Conservation (phyloP, 495 filamentous ascomycete genomes). For the Aspergillus steynii region DNA sequence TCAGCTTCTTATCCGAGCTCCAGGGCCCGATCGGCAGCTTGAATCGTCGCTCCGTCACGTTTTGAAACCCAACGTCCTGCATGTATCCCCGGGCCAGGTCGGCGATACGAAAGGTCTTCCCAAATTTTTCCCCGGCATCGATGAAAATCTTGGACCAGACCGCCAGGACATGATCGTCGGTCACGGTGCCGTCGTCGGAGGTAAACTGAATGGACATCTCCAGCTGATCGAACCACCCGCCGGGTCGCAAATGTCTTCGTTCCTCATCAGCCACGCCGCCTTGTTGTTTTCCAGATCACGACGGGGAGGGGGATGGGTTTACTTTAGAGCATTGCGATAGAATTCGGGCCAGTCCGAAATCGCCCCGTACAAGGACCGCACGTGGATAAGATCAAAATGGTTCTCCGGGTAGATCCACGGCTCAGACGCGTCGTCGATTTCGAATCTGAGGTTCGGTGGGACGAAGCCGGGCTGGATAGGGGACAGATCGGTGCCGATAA, state of each 20-base stretch:
- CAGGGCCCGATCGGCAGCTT: constrained; percentile 67
- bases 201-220: constrained; percentile 51
- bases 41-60: constrained; percentile 57
- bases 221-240: constrained; percentile 65
- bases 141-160: constrained; percentile 52
- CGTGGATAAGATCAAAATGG: constrained; percentile 65
- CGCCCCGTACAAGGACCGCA: constrained; percentile 55
- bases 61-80: constrained; percentile 55
- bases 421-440: constrained; percentile 54
- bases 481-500: constrained; percentile 47
- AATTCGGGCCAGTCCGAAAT: constrained; percentile 60
- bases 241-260: constrained; percentile 53
- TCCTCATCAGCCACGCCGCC: neutral
- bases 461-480: constrained; percentile 42
- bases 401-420: constrained; percentile 53
- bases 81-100: constrained; percentile 38
- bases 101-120: constrained; percentile 48
- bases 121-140: constrained; percentile 50
- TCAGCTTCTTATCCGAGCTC: constrained; percentile 62
- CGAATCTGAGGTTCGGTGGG: constrained; percentile 53
- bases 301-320: constrained; percentile 2
- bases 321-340: constrained; percentile 38
- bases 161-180: constrained; percentile 49
- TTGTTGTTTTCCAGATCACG: neutral
- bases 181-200: constrained; percentile 52